Evolutionary conservation across 2,329 filamentous ascomycete genomes (phyloP).

Genomic region (Sphaceloma murrayae): DNA sequence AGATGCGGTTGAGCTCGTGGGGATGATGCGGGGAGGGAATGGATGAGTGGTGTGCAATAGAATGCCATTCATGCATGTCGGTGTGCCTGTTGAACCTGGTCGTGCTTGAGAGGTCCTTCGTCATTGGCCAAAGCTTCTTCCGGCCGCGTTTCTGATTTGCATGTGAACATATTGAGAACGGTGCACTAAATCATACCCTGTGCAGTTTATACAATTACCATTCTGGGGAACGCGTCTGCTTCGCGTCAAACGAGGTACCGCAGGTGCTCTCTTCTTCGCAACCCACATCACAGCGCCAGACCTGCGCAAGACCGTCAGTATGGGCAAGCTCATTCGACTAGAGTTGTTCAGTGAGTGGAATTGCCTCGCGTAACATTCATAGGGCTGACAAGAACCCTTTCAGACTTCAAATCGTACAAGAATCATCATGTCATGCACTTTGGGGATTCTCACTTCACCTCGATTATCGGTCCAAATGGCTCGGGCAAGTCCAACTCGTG

Average conservation of each 20-base stretch:
- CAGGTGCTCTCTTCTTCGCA: background rate
- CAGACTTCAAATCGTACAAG: constrained; percentile 99
- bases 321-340: constrained; percentile 93
- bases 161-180: constrained; percentile 8
- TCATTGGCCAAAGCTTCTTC: constrained; percentile 14
- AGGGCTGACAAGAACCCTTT: background rate
- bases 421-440: constrained; percentile 90
- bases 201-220: background rate
- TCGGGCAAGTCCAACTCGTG: constrained; percentile 98
- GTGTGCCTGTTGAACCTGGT: constrained; percentile 8
- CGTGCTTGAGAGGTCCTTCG: constrained; percentile 10
- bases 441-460: constrained; percentile 97
- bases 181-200: constrained; percentile 1
- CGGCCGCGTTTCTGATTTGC: constrained; percentile 2
- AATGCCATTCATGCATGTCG: constrained; percentile 2
- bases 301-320: constrained; percentile 38
- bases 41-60: background rate
- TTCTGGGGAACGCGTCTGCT: constrained; percentile 6
- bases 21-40: background rate
- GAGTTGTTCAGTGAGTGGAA: constrained; percentile 73
- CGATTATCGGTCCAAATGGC: constrained; percentile 98
- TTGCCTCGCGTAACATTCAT: no score
- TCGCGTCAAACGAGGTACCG: constrained; percentile 1
- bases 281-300: background rate
- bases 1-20: constrained; percentile 4